A percentile compares a stretch with the other conserved stretches of the same genome.
phyloP scores from a whole-genome alignment of 2,329 filamentous ascomycete species.

The Didymella keratinophila region DNA sequence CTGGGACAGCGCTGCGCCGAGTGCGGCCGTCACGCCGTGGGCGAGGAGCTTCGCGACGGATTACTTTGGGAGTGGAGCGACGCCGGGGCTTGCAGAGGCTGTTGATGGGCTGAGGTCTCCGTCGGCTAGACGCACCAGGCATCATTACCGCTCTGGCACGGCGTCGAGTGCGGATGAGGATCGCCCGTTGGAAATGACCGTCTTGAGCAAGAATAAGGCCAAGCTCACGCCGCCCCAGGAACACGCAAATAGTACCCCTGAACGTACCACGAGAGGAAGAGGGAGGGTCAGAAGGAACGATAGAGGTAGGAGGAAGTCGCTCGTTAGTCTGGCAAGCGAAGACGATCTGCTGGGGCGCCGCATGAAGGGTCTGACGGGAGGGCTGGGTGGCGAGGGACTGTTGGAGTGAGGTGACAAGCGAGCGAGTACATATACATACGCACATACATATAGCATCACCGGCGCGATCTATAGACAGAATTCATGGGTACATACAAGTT shows the following conservation, averaged over 20 bases:
- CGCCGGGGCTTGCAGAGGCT: conserved; percentile 78
- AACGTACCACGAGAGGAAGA: conserved; percentile 25
- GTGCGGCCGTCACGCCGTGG: conserved; percentile 23
- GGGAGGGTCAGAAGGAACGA: conserved; percentile 40
- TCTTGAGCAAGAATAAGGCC: conserved; percentile 36
- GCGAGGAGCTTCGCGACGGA: conserved; percentile 74
- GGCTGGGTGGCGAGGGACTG: conserved; percentile 44
- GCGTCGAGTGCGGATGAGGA: conserved; percentile 83
- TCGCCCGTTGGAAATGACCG: conserved; percentile 78
- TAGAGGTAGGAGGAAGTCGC: conserved; percentile 49
- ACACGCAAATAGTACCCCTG: not conserved
- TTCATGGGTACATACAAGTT: not conserved
- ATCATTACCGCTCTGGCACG: conserved; percentile 59
- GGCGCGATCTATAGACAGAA: not conserved
- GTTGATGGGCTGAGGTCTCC: conserved; percentile 60
- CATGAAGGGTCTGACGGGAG: conserved; percentile 57
- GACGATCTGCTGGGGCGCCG: conserved; percentile 58
- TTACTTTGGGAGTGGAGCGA: conserved; percentile 73
- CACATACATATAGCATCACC: not conserved
- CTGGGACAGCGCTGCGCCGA: not conserved
- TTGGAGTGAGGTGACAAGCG: not conserved
- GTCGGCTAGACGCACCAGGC: conserved; percentile 44
- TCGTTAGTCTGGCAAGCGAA: conserved; percentile 57
- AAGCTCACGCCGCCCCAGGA: conserved; percentile 29
- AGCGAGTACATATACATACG: not conserved